phyloP scores from a whole-genome alignment of 2,329 filamentous ascomycete species.

The Annulohypoxylon truncatum region DNA sequence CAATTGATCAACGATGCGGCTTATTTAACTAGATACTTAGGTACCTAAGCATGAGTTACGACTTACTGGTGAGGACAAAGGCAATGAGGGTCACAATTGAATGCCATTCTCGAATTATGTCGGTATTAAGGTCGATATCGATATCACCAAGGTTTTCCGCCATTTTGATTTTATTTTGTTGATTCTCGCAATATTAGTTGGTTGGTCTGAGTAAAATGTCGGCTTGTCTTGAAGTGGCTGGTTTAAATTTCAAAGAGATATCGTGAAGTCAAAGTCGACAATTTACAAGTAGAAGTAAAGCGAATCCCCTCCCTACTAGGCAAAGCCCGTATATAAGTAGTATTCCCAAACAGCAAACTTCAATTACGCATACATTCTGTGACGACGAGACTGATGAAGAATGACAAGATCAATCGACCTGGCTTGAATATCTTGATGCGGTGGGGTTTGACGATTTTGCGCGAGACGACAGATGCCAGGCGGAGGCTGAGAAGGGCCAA shows the following conservation, averaged over 20 bases:
- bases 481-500: constrained; percentile 33
- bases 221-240: neutral
- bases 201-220: neutral
- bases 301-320: neutral
- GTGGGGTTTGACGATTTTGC: constrained; percentile 22
- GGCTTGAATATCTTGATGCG: constrained; percentile 24
- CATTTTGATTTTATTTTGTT: constrained; percentile 34
- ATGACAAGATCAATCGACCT: constrained; percentile 4
- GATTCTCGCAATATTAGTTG: neutral
- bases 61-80: constrained; percentile 77
- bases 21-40: neutral
- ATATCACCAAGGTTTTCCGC: constrained; percentile 28
- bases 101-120: constrained; percentile 71
- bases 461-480: constrained; percentile 5
- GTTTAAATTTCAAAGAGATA: neutral
- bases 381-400: constrained; percentile 13
- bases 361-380: constrained; percentile 19
- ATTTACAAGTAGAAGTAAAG: neutral
- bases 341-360: neutral
- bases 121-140: constrained; percentile 57
- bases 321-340: constrained; percentile 1
- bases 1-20: neutral
- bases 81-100: constrained; percentile 77
- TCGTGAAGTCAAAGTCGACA: neutral
- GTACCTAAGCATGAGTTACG: constrained; percentile 1